A percentile compares a stretch with the other conserved stretches of the same genome.
These are phyloP conservation scores for Cyclotella kingstonii DNA, from an alignment of 108 stramenopile genomes.

Conservation along the genomic window DNA sequence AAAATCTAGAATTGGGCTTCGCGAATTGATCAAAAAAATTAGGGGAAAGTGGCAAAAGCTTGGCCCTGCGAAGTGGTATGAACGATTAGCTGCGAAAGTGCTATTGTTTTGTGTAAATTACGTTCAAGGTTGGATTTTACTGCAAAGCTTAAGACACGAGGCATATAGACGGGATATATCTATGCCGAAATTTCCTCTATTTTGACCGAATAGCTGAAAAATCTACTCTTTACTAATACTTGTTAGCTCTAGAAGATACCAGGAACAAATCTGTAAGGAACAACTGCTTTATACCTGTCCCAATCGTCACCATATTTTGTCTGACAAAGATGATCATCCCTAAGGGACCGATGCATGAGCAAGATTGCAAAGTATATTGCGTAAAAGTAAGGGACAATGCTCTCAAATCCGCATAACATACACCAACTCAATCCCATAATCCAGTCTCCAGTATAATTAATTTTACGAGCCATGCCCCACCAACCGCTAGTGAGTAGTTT, in stretches of 20 bases:
- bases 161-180: conserved; percentile 67
- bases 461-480: conserved; percentile 98
- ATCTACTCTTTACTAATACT: background rate
- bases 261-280: conserved; percentile 95
- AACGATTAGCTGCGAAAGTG: conserved; percentile 64
- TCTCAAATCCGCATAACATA: conserved; percentile 87
- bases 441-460: conserved; percentile 99
- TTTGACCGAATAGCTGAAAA: conserved; percentile 48
- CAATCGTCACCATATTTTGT: conserved; percentile 97
- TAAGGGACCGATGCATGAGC: conserved; percentile 92
- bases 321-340: conserved; percentile 94
- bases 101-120: conserved; percentile 80
- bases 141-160: conserved; percentile 70
- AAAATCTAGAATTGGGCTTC: conserved; percentile 32
- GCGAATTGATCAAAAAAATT: conserved; percentile 33
- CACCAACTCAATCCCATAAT: conserved; percentile 98
- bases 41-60: conserved; percentile 21
- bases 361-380: conserved; percentile 93
- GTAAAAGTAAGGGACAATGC: conserved; percentile 95
- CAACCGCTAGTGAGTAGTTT: conserved; percentile 90
- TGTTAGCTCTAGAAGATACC: conserved; percentile 65
- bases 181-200: conserved; percentile 88
- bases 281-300: conserved; percentile 87
- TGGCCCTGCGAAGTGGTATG: conserved; percentile 66
- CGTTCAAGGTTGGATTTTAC: conserved; percentile 81